Percentiles rank a stretch among this genome's conserved stretches.
Evolutionary conservation across 2,329 filamentous ascomycete genomes (phyloP).

Genomic region (Pseudopithomyces maydicus): DNA sequence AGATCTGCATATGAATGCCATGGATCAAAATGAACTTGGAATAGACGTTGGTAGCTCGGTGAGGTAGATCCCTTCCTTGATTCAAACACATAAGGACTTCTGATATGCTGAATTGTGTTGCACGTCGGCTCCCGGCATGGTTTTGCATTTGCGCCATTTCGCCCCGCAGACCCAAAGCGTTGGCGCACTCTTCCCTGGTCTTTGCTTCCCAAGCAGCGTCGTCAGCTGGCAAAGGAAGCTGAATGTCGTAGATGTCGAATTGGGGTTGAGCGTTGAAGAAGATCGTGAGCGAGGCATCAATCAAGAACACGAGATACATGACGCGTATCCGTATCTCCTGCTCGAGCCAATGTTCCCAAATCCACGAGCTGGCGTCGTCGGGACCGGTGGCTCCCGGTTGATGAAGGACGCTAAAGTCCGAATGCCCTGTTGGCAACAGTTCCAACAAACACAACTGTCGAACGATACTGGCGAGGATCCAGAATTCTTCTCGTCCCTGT

Average conservation of each 20-base stretch:
- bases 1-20: slow-evolving; percentile 68
- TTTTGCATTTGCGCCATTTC: slow-evolving; percentile 63
- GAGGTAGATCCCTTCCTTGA: slow-evolving; percentile 63
- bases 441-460: slow-evolving; percentile 63
- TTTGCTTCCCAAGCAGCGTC: slow-evolving; percentile 76
- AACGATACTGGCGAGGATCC: slow-evolving; percentile 61
- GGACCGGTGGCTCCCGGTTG: slow-evolving; percentile 52
- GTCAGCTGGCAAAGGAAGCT: slow-evolving; percentile 71
- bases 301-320: slow-evolving; percentile 68
- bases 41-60: slow-evolving; percentile 71
- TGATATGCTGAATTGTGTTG: slow-evolving; percentile 68
- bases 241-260: slow-evolving; percentile 68
- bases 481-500: slow-evolving; percentile 64
- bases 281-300: slow-evolving; percentile 68
- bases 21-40: slow-evolving; percentile 78
- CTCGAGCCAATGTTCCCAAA: slow-evolving; percentile 71
- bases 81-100: slow-evolving; percentile 66
- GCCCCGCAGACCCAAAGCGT: slow-evolving; percentile 68
- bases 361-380: slow-evolving; percentile 60
- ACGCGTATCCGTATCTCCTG: slow-evolving; percentile 71
- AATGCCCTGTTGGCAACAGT: slow-evolving; percentile 54
- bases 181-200: slow-evolving; percentile 63
- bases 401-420: slow-evolving; percentile 65
- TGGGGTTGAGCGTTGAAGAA: slow-evolving; percentile 72
- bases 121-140: slow-evolving; percentile 64